Base-by-base conservation (phyloP, 257 asterid species). In the Penstemon barbatus region DNA sequence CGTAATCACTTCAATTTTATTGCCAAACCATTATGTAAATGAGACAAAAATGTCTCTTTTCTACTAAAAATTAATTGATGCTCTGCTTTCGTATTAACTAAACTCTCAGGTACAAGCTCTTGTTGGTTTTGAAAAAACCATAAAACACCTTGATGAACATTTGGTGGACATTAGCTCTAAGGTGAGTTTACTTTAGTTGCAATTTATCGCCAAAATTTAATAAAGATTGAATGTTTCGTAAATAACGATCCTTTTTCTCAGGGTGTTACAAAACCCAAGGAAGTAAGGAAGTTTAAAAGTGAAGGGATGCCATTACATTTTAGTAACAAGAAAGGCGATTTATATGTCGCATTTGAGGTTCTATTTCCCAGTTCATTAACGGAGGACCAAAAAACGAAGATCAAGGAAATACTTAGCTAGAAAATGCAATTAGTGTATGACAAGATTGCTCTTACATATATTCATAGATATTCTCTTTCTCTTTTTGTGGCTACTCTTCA, bases 301-400 rank as follows among this genome's bases (percentile, higher is more conserved):
- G 91, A 93, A 84, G 99, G 99, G 39, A 93, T 93, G 97, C 97
- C 96, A 4, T 68, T 87, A 37, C 96, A 90, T 75, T 85, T 75
- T 48, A 88, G 84, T 63, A 86, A 93, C 88, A 90, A 87, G 86
- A 90, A 87, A 78, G 99, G 99, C 6, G 96, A 90, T 75, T 68
- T 93, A 33, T 83, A 85, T 5, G 89, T 93, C 57, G 77, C 82
- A 6, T 93, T 93, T 65, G 99, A 93, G 87, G 97, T 93, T 57
- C 77, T 90, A 19, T 93, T 93, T 82, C 99, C 99, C 5, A 60
- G 78, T 41, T 83, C 96, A 38, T 77, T 93, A 69, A 81, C 96
- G 7, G 91, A 84, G 70, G 85, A 80, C 52, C 97, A 93, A 71
- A 93, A 90, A 89, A 77, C 75, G 10, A 84, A 88, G 87, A 90